Evolutionary conservation across 164 flowering plant species (phyloP), one percentile per base, ranked within the genome.

Genomic region (Kingdonia uniflora): DNA sequence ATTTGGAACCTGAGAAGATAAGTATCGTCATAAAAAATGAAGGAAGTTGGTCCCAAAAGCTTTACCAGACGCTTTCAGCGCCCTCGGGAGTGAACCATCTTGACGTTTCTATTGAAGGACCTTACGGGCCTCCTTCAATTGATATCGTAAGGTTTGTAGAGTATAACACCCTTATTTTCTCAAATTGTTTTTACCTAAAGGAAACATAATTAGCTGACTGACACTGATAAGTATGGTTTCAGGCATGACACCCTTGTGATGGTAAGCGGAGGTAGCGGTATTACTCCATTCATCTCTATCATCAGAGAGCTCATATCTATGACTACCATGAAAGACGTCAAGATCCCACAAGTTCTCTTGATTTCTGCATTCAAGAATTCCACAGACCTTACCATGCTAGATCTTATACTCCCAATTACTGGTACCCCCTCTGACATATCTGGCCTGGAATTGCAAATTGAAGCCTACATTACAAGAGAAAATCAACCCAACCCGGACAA

Each of bases 201-300:
- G 6, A 29, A 29, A 4, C 35, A 4, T 3, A 3, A 3, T 29
- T 29, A 29, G 35, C 22, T 44, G 22, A 16, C 22, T 44, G 21
- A 11, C n/a, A 11, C 35, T 17, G 23, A 56, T 46, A 14, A 43
- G 19, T 10, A 24, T 52, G 37, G 21, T 7, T 68, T 62, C 76
- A 91, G 97, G 79, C 80, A 87, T 56, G 95, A 87, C 52, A 73
- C 52, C 8, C 73, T 91, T 7, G 92, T 87, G 70, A 74, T 87
- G 95, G 76, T 90, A 19, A 70, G 95, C 51, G 97, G 91, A 58
- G 97, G 97, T 1, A 85, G 95, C 55, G 95, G 97, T 48, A 84
- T 88, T 19, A 76, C 97, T 22, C 89, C 97, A 0, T 81, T 88
- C 71, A 72, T 85, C 37, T 85, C 97, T 5, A 69, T 88, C 41